A percentile compares a stretch with the other conserved stretches of the same genome.
Conservation (phyloP, 495 filamentous ascomycete species). For the Aspergillus carlsbadensis region DNA sequence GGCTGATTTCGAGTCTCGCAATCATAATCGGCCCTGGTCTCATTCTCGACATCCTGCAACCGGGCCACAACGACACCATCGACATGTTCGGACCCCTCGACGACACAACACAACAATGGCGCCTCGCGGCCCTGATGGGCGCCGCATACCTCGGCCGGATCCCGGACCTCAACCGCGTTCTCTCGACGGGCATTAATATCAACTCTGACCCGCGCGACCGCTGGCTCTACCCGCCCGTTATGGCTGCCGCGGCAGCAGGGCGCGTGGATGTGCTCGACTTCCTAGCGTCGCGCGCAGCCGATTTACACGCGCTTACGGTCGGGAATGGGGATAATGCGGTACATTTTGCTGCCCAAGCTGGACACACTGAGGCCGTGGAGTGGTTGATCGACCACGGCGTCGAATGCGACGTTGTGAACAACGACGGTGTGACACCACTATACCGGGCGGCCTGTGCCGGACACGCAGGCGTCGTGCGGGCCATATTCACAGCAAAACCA, state of each 20-base stretch:
- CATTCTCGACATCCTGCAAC: background rate
- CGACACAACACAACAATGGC: background rate
- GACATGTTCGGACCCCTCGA: background rate
- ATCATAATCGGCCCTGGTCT: background rate
- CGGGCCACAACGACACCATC: background rate
- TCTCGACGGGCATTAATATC: background rate
- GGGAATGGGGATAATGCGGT: background rate
- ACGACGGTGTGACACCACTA: background rate
- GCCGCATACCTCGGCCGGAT: slow-evolving; percentile 2
- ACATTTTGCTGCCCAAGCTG: background rate
- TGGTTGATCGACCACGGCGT: background rate
- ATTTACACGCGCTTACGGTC: background rate
- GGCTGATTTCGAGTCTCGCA: background rate
- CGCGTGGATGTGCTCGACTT: background rate
- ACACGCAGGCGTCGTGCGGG: background rate
- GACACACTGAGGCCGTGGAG: background rate
- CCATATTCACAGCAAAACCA: too few relatives aligned
- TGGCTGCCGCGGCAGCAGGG: background rate
- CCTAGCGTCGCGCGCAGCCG: background rate
- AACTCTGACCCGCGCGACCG: background rate
- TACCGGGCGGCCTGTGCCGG: background rate
- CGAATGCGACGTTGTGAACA: background rate
- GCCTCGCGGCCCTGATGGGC: background rate
- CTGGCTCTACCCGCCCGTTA: slow-evolving; percentile 2
- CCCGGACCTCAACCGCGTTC: background rate